Conservation (phyloP, 768 basidiomycete genomes). For the Chalciporus sphaerocephalus region DNA sequence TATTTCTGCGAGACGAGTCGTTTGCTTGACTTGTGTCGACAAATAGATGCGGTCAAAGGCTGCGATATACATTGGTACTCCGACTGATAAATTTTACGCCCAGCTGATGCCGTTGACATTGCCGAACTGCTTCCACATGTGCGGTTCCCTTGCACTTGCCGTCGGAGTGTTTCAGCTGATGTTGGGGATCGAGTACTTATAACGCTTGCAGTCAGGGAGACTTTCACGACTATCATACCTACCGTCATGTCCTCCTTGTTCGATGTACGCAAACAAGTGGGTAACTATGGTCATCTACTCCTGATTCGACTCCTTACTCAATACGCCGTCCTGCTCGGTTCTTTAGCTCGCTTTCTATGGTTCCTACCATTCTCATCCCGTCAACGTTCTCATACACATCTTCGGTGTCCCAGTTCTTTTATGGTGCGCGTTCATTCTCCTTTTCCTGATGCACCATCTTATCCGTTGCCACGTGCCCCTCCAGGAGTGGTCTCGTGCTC, state of each 20-base stretch:
- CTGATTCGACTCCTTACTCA: conserved; percentile 8
- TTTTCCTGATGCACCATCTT: conserved; percentile 8
- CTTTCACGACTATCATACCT: conserved; percentile 4
- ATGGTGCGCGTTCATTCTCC: conserved; percentile 49
- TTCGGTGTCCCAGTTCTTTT: conserved; percentile 78
- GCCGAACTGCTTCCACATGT: no score
- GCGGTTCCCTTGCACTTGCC: no score
- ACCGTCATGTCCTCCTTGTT: conserved; percentile 43
- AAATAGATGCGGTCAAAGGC: no score
- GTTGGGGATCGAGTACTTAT: no score
- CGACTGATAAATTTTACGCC: no score
- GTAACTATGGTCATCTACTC: conserved; percentile 5
- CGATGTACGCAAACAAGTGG: conserved; percentile 69
- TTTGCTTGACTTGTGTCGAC: no score
- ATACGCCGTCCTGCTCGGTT: conserved; percentile 1
- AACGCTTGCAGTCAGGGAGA: no score
- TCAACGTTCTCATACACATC: conserved; percentile 84
- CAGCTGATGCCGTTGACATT: no score
- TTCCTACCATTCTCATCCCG: conserved; percentile 80
- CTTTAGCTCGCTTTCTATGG: conserved; percentile 86
- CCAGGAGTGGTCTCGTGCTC: conserved; percentile 63
- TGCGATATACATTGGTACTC: no score
- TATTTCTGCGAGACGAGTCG: no score
- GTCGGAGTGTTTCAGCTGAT: no score
- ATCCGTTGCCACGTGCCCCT: conserved; percentile 5